Conservation (phyloP, 2,329 filamentous ascomycete genomes). For the Hawksworthiomyces lignivorus region DNA sequence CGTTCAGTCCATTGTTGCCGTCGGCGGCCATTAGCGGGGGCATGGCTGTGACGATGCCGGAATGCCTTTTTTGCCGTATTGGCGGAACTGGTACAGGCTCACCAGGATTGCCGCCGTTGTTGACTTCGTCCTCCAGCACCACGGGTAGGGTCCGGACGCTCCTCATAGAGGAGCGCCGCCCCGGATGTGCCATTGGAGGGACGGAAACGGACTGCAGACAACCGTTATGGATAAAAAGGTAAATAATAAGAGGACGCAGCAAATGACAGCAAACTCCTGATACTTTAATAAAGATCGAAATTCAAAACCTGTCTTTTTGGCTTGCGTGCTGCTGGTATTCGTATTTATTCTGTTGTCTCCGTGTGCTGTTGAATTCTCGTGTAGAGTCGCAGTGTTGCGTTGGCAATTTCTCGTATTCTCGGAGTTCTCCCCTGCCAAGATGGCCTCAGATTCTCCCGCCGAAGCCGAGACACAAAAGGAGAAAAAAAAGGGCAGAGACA, state of each 20-base stretch:
- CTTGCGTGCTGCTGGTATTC: no score
- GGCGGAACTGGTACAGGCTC: conserved; percentile 10
- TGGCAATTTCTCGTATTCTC: conserved; percentile 6
- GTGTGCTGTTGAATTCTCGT: no score
- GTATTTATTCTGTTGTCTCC: no score
- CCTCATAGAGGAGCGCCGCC: conserved; percentile 17
- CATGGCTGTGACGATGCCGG: conserved; percentile 16
- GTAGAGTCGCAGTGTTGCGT: no score
- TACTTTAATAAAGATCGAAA: no score
- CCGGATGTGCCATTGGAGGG: conserved; percentile 9
- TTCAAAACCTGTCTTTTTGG: no score
- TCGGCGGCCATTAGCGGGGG: conserved; percentile 7
- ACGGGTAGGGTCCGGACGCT: conserved; percentile 27
- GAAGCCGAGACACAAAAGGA: neutral
- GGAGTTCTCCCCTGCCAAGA: no score
- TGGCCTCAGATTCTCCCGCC: neutral
- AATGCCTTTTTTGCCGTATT: conserved; percentile 18
- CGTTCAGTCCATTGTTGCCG: neutral
- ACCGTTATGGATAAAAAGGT: no score
- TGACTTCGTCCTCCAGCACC: conserved; percentile 28
- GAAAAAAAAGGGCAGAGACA: neutral
- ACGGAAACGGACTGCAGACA: neutral
- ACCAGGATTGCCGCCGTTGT: conserved; percentile 9
- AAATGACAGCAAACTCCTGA: no score
- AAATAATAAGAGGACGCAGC: no score